Percentiles rank a stretch among this genome's conserved stretches.
Conservation (phyloP, 108 stramenopile genomes). For the Phaeodactylum tricornutum region DNA sequence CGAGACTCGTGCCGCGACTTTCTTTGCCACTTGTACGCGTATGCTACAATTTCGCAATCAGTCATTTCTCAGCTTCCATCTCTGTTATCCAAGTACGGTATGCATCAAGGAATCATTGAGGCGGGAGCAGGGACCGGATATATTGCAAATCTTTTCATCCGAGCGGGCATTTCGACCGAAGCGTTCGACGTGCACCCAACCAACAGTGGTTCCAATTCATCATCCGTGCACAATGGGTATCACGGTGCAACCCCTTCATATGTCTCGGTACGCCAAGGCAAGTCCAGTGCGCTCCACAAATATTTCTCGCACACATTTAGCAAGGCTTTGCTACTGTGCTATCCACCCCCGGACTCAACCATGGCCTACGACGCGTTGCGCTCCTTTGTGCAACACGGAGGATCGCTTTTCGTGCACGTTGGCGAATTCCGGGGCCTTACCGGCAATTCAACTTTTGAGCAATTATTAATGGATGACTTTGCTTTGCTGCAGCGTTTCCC, state of each 20-base stretch:
- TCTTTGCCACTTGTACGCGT: conserved; percentile 44
- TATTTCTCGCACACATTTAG: background rate
- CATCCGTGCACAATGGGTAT: conserved; percentile 30
- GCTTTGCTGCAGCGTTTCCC: conserved; percentile 13
- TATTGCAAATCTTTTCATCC: conserved; percentile 23
- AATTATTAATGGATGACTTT: conserved; percentile 9
- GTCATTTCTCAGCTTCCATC: conserved; percentile 1
- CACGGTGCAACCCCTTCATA: conserved; percentile 46
- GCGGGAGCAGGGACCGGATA: conserved; percentile 58
- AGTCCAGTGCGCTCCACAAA: background rate
- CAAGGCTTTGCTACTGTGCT: conserved; percentile 33
- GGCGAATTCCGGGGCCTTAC: conserved; percentile 55
- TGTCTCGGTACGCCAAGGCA: conserved; percentile 10
- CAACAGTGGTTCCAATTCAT: background rate
- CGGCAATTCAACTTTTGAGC: conserved; percentile 30
- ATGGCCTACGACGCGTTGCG: conserved; percentile 31
- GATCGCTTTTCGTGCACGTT: conserved; percentile 28
- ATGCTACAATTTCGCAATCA: conserved; percentile 33
- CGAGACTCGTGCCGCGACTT: conserved; percentile 54
- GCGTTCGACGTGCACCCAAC: conserved; percentile 38
- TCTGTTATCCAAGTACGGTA: conserved; percentile 4
- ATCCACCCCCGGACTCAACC: conserved; percentile 41
- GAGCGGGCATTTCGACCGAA: conserved; percentile 12
- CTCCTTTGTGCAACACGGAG: conserved; percentile 17
- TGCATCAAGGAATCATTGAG: conserved; percentile 19